phyloP scores from a whole-genome alignment of 2,329 filamentous ascomycete species.

The Cercospora beticola region DNA sequence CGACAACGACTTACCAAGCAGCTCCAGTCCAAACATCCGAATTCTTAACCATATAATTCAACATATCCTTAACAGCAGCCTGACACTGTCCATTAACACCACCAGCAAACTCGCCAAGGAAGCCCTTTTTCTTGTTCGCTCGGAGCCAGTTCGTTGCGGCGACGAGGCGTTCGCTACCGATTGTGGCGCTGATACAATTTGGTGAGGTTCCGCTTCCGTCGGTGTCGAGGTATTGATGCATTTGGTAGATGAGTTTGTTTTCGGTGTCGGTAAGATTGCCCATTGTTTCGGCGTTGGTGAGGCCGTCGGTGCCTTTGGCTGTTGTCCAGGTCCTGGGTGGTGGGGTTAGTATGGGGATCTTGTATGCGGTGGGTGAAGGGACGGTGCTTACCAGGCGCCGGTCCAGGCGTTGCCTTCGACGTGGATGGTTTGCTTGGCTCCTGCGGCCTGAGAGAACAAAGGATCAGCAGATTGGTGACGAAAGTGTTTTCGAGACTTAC shows the following conservation, averaged over 20 bases:
- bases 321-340: constrained; percentile 47
- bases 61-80: constrained; percentile 50
- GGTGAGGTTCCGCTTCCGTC: constrained; percentile 55
- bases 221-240: constrained; percentile 62
- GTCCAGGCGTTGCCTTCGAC: constrained; percentile 57
- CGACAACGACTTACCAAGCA: constrained; percentile 39
- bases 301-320: constrained; percentile 41
- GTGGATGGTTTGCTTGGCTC: constrained; percentile 58
- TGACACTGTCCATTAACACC: constrained; percentile 54
- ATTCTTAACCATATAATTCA: constrained; percentile 51
- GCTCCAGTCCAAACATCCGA: constrained; percentile 56
- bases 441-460: constrained; percentile 32
- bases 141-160: constrained; percentile 56
- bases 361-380: not conserved
- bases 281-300: constrained; percentile 48
- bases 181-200: constrained; percentile 54
- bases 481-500: too few species aligned
- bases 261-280: constrained; percentile 52
- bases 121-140: constrained; percentile 52
- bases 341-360: not conserved
- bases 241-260: constrained; percentile 59
- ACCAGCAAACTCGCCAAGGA: constrained; percentile 58
- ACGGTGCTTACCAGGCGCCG: constrained; percentile 42
- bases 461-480: not conserved
- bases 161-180: constrained; percentile 53